Conservation (phyloP, 495 filamentous ascomycete genomes). For the Venustampulla echinocandica region DNA sequence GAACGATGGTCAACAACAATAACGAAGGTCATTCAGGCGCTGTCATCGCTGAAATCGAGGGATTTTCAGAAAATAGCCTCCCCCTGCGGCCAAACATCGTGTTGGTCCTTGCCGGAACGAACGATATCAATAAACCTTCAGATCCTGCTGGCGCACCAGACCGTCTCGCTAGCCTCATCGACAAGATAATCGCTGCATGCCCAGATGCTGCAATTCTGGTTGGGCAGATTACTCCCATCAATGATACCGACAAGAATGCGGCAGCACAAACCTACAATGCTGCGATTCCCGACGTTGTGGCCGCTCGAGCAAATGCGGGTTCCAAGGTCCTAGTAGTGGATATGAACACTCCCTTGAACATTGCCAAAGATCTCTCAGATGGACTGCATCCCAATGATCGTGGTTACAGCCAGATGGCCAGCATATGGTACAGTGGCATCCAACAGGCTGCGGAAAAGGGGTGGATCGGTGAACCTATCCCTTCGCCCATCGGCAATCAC, state of each 20-base stretch:
- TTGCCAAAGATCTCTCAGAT: constrained; percentile 21
- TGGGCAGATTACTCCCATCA: constrained; percentile 26
- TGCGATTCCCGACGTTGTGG: constrained; percentile 22
- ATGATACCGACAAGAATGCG: constrained; percentile 7
- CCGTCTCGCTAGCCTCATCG: constrained; percentile 26
- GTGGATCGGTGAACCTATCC: constrained; percentile 25
- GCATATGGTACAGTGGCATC: constrained; percentile 33
- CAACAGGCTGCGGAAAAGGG: constrained; percentile 28
- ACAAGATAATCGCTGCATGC: constrained; percentile 24
- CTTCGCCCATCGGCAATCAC: neutral
- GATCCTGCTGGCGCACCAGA: constrained; percentile 25
- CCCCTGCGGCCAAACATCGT: constrained; percentile 25
- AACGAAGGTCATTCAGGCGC: constrained; percentile 5
- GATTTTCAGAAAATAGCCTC: constrained; percentile 22
- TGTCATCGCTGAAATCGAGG: constrained; percentile 25
- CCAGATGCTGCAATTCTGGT: constrained; percentile 30
- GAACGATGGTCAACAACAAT: neutral
- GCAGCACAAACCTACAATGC: constrained; percentile 23
- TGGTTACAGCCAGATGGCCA: constrained; percentile 37
- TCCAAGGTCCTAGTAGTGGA: constrained; percentile 25
- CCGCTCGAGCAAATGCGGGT: constrained; percentile 15
- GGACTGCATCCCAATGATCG: constrained; percentile 32
- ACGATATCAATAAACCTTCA: constrained; percentile 24
- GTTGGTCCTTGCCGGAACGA: constrained; percentile 26
- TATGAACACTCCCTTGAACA: constrained; percentile 21